Conservation (phyloP, 352 stramenopile genomes). For the Elongisporangium anandrum region DNA sequence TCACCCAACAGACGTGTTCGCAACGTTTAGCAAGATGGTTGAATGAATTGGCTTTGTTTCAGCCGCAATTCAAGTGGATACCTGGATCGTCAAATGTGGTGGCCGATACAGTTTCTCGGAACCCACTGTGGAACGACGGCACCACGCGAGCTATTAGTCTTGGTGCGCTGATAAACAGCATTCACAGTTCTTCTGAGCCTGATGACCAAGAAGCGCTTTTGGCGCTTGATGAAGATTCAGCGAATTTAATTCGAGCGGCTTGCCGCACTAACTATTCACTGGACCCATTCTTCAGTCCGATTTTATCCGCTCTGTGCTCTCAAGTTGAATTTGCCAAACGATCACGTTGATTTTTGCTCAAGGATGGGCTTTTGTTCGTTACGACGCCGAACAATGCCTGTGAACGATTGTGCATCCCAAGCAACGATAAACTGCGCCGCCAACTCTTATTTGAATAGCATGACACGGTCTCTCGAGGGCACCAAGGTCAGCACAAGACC, state of each 20-base stretch:
- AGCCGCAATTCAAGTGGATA: conserved; percentile 4
- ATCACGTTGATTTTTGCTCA: too few species aligned
- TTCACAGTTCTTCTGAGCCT: background rate
- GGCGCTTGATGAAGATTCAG: background rate
- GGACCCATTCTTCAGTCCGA: background rate
- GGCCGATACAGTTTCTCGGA: background rate
- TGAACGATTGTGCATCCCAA: too few species aligned
- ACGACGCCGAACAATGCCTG: too few species aligned
- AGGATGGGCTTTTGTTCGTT: too few species aligned
- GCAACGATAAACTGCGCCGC: too few species aligned
- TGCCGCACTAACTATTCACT: background rate
- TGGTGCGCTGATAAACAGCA: conserved; percentile 2
- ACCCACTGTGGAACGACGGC: conserved; percentile 6
- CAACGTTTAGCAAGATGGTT: conserved; percentile 2
- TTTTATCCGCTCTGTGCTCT: too few species aligned
- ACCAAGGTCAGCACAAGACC: too few species aligned
- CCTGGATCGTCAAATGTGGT: background rate
- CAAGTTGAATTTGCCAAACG: too few species aligned
- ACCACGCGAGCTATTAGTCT: conserved; percentile 4
- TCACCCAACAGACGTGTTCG: conserved; percentile 3
- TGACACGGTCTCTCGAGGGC: too few species aligned
- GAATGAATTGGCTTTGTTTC: conserved; percentile 3
- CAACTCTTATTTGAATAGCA: too few species aligned
- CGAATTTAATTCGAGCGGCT: background rate
- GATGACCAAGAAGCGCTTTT: background rate